phyloP scores from a whole-genome alignment of 257 asterid genomes.

The Nicotiana otophora region DNA sequence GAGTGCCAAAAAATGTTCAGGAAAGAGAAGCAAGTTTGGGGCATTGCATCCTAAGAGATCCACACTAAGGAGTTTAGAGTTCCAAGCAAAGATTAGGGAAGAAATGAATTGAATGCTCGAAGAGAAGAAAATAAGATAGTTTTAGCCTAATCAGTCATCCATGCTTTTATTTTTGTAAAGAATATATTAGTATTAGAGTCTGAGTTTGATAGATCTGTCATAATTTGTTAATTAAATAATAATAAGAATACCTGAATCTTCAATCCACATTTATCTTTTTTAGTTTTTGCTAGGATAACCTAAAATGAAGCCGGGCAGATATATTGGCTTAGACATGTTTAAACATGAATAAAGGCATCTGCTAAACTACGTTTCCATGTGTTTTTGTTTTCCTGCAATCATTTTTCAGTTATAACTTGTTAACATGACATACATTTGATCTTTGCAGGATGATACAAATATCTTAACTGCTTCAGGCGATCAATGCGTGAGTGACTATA shows the following conservation, averaged over 20 bases:
- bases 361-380: neutral
- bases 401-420: neutral
- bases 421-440: neutral
- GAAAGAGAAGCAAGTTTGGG: neutral
- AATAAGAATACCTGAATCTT: neutral
- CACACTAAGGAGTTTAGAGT: neutral
- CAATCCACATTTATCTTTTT: neutral
- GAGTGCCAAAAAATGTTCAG: neutral
- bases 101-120: neutral
- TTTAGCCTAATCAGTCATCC: too few relatives aligned
- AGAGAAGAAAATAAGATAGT: too few relatives aligned
- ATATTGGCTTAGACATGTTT: neutral
- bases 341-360: neutral
- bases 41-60: neutral
- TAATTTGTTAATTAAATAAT: too few relatives aligned
- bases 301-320: neutral
- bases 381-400: neutral
- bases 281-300: neutral
- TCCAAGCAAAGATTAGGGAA: neutral
- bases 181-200: neutral
- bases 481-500: slow-evolving; percentile 69
- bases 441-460: slow-evolving; percentile 60
- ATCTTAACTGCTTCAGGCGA: slow-evolving; percentile 89
- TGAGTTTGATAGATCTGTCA: too few relatives aligned
- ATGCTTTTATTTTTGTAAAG: neutral